A percentile compares a stretch with the other conserved stretches of the same genome.
These are phyloP conservation scores for Herpetospermum pedunculosum DNA, from an alignment of 306 rosid species.

Conservation along the genomic window DNA sequence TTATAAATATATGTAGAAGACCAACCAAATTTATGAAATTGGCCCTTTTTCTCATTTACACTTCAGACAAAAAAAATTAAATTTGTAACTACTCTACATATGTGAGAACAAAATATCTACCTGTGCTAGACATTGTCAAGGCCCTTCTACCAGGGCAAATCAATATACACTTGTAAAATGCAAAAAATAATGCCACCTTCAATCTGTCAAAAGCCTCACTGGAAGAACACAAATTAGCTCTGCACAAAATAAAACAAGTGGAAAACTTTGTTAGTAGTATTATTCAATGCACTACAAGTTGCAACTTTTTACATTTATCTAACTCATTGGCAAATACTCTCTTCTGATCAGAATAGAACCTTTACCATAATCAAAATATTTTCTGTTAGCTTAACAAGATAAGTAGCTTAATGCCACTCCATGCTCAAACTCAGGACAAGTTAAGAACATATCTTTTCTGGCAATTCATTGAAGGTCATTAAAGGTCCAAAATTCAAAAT, in stretches of 20 bases:
- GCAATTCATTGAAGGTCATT: background rate
- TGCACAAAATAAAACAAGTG: background rate
- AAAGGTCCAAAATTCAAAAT: background rate
- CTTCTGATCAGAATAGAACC: background rate
- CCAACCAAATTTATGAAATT: conserved; percentile 6
- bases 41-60: conserved; percentile 7
- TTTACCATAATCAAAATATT: background rate
- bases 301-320: background rate
- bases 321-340: background rate
- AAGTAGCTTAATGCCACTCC: background rate
- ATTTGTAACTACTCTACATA: conserved; percentile 4
- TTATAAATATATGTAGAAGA: conserved; percentile 6
- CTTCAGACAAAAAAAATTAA: background rate
- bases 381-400: background rate
- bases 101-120: conserved; percentile 34
- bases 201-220: conserved; percentile 4
- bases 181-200: conserved; percentile 19
- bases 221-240: background rate
- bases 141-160: conserved; percentile 27
- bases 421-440: background rate
- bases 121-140: conserved; percentile 29
- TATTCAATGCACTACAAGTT: background rate
- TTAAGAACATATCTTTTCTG: background rate
- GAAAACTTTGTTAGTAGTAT: background rate
- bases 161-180: conserved; percentile 30